Conservation (phyloP, 176 grass and related monocot genomes). For the Cocos nucifera region DNA sequence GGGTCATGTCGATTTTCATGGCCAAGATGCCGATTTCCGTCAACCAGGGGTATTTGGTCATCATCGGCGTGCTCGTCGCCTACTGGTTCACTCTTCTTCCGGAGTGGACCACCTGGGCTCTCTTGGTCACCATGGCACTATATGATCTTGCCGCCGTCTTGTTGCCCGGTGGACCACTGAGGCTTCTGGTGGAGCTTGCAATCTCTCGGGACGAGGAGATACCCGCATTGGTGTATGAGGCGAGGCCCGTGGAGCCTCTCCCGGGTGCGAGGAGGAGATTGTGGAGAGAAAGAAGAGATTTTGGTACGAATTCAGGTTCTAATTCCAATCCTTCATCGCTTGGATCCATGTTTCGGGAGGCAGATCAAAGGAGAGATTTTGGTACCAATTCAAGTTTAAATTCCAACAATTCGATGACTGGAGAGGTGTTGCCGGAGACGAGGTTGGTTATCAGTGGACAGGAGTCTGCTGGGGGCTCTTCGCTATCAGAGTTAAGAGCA, state of each 20-base stretch:
- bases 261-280: slow-evolving; percentile 40
- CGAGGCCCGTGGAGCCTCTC: slow-evolving; percentile 52
- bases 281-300: slow-evolving; percentile 49
- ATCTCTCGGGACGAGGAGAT: slow-evolving; percentile 88
- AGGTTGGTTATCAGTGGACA: slow-evolving; percentile 22
- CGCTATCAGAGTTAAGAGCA: slow-evolving; percentile 25
- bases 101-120: slow-evolving; percentile 90
- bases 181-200: slow-evolving; percentile 69
- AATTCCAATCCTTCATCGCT: slow-evolving; percentile 24
- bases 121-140: slow-evolving; percentile 70
- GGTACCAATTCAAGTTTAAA: no score
- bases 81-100: slow-evolving; percentile 90
- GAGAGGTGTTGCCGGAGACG: slow-evolving; percentile 12
- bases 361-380: no score
- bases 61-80: slow-evolving; percentile 69
- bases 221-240: slow-evolving; percentile 80
- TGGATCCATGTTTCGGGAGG: background rate
- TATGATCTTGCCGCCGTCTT: slow-evolving; percentile 90
- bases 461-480: background rate
- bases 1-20: slow-evolving; percentile 44
- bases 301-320: slow-evolving; percentile 17
- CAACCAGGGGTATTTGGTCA: slow-evolving; percentile 68
- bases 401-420: no score
- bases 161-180: slow-evolving; percentile 65
- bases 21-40: slow-evolving; percentile 66